A percentile compares a stretch with the other conserved stretches of the same genome.
Evolutionary conservation across 306 rosid genomes (phyloP).

Genomic region (Cucumis sativus): Cucumber_9930_V3 NC_026660.2:31096501-31097000

Average conservation of each 20-base stretch:
- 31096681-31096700: constrained; percentile 52
- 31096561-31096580: not conserved
- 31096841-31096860: constrained; percentile 60
- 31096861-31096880: constrained; percentile 73
- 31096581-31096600: not conserved
- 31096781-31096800: constrained; percentile 78
- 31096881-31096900: constrained; percentile 82
- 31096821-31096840: constrained; percentile 56
- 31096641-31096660: constrained; percentile 12
- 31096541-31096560: not conserved
- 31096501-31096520: not conserved
- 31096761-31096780: constrained; percentile 78
- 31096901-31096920: constrained; percentile 87
- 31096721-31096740: constrained; percentile 68
- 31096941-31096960: constrained; percentile 28
- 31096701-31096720: constrained; percentile 66
- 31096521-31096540: not conserved
- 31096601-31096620: not conserved
- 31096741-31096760: constrained; percentile 85
- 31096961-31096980: not conserved
- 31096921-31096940: constrained; percentile 97
- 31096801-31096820: constrained; percentile 93
- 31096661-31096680: constrained; percentile 51
- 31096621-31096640: not conserved
- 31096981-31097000: not conserved